These are phyloP conservation scores for Melaleuca quinquenervia DNA, from an alignment of 345 rosid genomes.

Conservation along the genomic window DNA sequence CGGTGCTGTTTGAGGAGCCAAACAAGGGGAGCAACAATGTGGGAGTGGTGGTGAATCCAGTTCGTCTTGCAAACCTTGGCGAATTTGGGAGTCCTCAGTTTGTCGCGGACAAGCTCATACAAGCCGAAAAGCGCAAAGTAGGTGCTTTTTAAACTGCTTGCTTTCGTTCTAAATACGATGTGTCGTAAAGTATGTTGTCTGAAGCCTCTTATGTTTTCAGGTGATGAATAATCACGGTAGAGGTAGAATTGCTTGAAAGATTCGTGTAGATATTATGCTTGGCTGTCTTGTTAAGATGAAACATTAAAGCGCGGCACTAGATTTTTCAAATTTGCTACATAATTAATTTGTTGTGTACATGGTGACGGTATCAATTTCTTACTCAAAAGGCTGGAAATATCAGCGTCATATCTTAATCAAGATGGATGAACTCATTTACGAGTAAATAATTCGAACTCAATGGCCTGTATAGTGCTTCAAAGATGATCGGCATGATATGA, in stretches of 20 bases:
- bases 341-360: neutral
- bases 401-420: neutral
- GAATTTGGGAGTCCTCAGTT: conserved; percentile 76
- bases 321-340: neutral
- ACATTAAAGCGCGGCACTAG: neutral
- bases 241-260: neutral
- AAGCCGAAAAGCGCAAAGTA: conserved; percentile 82
- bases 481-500: neutral
- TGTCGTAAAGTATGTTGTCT: neutral
- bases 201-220: neutral
- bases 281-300: neutral
- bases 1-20: conserved; percentile 64
- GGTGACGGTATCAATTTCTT: neutral
- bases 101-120: conserved; percentile 78
- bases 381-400: neutral
- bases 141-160: neutral
- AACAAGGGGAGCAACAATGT: conserved; percentile 59
- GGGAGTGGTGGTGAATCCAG: conserved; percentile 82
- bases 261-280: neutral
- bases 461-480: neutral
- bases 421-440: neutral
- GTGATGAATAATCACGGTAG: neutral
- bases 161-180: neutral
- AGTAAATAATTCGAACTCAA: neutral
- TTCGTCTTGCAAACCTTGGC: conserved; percentile 62